Evolutionary conservation across 2,329 filamentous ascomycete genomes (phyloP), one percentile per base, ranked within the genome.

Genomic region (Septoria petroselini): DNA sequence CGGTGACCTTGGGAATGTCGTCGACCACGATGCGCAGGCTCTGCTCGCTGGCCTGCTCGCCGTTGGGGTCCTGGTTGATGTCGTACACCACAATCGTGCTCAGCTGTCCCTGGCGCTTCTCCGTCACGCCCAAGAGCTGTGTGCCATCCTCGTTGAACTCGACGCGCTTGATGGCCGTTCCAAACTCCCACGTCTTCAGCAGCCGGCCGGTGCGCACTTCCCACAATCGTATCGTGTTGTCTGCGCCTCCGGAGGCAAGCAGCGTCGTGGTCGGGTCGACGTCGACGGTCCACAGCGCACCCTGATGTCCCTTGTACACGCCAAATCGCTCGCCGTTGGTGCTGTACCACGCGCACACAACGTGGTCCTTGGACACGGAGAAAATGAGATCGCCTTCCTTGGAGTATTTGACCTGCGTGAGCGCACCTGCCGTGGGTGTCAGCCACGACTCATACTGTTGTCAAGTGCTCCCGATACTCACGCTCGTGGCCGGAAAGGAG

Each of bases 191-290:
- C 50, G 86, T 88, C 84, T 97, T 96, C 67, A 98, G 81, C 70
- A 88, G 85, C 70, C 88, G 88, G 69, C 93, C 93, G 12, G 86
- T 87, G 80, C 90, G 87, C 70, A 96, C 81, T 70, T 98, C 90
- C 93, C 93, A 98, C 66, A 98, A 80, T 67, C 91, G 84, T 73
- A 98, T 91, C 37, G 91, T 96, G 80, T 97, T 97, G 77, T 98
- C 93, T 73, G 93, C 93, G 64, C 91, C 93, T 65, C 93, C 93
- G 55, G 88, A 94, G 68, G 91, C 93, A 68, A 97, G 85, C 68
- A 98, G 82, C 65, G 87, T 88, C 58, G 86, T 88, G 65, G 90
- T 90, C 59, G 91, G 91, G 76, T 95, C 88, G 68, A 95, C 86
- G 70, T 98, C 93, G 73, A 98, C 87, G 57, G 93, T 96, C 93